These are phyloP conservation scores for Pythium scleroteichum DNA, from an alignment of 352 stramenopile genomes.

Conservation along the genomic window DNA sequence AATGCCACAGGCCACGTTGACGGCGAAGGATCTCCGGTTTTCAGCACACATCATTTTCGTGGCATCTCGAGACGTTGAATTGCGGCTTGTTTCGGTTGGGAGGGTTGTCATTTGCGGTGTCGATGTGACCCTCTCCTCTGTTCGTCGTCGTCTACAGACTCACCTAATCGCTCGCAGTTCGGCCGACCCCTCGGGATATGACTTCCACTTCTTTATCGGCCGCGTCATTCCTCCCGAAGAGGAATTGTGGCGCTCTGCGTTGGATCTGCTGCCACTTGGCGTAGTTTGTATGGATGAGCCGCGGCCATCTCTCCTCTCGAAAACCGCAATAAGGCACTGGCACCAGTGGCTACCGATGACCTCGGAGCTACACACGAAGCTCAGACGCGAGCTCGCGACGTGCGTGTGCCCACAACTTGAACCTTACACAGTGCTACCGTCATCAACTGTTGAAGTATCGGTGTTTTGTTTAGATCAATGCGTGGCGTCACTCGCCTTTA, in stretches of 20 bases:
- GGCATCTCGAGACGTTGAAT: background rate
- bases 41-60: conserved; percentile 8
- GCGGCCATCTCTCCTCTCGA: background rate
- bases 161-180: no score
- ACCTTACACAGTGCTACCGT: background rate
- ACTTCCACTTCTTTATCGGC: conserved; percentile 18
- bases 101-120: background rate
- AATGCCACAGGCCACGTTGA: background rate
- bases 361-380: background rate
- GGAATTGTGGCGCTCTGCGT: conserved; percentile 3
- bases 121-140: background rate
- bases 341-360: background rate
- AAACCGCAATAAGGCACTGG: background rate
- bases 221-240: conserved; percentile 5
- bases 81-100: conserved; percentile 11
- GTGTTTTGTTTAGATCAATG: conserved; percentile 16
- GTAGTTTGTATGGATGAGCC: conserved; percentile 10
- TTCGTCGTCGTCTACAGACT: no score
- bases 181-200: background rate
- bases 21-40: background rate
- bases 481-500: background rate
- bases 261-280: conserved; percentile 17
- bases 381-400: conserved; percentile 3
- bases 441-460: background rate
- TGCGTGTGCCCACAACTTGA: background rate